These are phyloP conservation scores for Phialophora expanda DNA, from an alignment of 2,329 filamentous ascomycete genomes.

Conservation along the genomic window DNA sequence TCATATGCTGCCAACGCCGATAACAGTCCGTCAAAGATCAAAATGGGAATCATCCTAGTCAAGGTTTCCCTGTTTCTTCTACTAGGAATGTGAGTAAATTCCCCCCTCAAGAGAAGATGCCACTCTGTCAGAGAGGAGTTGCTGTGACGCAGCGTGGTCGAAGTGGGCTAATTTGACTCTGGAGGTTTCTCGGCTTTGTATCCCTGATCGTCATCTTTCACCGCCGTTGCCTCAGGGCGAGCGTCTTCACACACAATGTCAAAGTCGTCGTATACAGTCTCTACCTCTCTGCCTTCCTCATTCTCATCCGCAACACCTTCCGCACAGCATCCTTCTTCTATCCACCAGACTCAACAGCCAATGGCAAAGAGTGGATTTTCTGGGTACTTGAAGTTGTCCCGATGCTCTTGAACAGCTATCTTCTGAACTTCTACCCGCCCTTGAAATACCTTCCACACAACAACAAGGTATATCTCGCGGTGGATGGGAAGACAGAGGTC, in stretches of 20 bases:
- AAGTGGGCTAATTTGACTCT: conserved; percentile 1
- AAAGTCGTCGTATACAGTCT: conserved; percentile 52
- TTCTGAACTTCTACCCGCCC: conserved; percentile 60
- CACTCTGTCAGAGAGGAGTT: neutral
- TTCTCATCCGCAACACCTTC: conserved; percentile 58
- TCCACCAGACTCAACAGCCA: conserved; percentile 43
- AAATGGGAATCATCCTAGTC: conserved; percentile 53
- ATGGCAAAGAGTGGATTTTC: conserved; percentile 57
- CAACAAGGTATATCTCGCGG: conserved; percentile 57
- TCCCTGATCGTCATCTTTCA: conserved; percentile 55
- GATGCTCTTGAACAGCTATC: conserved; percentile 58
- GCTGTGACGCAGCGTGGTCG: neutral
- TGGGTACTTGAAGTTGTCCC: conserved; percentile 61
- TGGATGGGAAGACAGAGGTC: conserved; percentile 59
- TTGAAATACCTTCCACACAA: conserved; percentile 56
- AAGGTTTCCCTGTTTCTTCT: conserved; percentile 59
- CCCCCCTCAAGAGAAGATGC: neutral
- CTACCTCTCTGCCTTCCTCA: conserved; percentile 43
- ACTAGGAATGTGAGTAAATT: conserved; percentile 45
- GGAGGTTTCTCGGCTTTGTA: conserved; percentile 54
- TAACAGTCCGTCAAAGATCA: conserved; percentile 45
- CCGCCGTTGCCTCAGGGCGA: conserved; percentile 46
- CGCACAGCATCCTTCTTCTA: conserved; percentile 59
- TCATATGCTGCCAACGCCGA: conserved; percentile 30
- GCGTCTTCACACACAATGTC: conserved; percentile 53